A percentile compares a stretch with the other conserved stretches of the same genome.
These are phyloP conservation scores for Psilocybe subaeruginosa DNA, from an alignment of 768 basidiomycete species.

Conservation along the genomic window DNA sequence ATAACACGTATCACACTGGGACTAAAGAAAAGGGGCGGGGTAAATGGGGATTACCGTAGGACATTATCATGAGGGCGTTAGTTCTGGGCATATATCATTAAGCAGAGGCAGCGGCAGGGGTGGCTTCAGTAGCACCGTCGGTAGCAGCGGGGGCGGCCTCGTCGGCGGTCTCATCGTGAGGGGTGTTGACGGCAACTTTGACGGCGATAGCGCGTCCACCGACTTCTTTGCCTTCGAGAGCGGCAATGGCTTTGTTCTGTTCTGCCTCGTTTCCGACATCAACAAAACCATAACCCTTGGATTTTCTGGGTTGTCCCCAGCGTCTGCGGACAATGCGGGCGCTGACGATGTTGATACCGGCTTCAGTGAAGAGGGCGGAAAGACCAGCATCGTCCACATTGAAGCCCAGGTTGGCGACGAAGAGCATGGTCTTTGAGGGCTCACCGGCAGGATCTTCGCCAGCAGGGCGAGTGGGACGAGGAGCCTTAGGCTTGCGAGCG, in stretches of 20 bases:
- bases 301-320: conserved; percentile 82
- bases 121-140: conserved; percentile 26
- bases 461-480: conserved; percentile 65
- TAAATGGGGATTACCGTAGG: conserved; percentile 22
- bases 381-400: conserved; percentile 86
- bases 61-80: conserved; percentile 25
- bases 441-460: conserved; percentile 88
- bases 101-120: conserved; percentile 27
- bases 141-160: conserved; percentile 29
- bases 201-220: conserved; percentile 86
- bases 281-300: conserved; percentile 98
- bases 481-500: conserved; percentile 57
- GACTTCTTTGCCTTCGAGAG: conserved; percentile 86
- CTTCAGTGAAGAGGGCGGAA: conserved; percentile 81
- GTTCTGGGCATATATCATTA: conserved; percentile 25
- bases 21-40: conserved; percentile 21
- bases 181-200: conserved; percentile 92
- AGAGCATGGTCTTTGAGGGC: conserved; percentile 87
- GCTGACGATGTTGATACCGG: conserved; percentile 78
- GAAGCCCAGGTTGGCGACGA: conserved; percentile 98
- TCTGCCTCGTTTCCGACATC: conserved; percentile 89
- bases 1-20: conserved; percentile 24
- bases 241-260: conserved; percentile 89
- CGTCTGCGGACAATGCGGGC: conserved; percentile 89
- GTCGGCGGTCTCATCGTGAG: conserved; percentile 57